These are phyloP conservation scores for Dactylonectria macrodidyma DNA, from an alignment of 2,329 filamentous ascomycete genomes.

Conservation along the genomic window DNA sequence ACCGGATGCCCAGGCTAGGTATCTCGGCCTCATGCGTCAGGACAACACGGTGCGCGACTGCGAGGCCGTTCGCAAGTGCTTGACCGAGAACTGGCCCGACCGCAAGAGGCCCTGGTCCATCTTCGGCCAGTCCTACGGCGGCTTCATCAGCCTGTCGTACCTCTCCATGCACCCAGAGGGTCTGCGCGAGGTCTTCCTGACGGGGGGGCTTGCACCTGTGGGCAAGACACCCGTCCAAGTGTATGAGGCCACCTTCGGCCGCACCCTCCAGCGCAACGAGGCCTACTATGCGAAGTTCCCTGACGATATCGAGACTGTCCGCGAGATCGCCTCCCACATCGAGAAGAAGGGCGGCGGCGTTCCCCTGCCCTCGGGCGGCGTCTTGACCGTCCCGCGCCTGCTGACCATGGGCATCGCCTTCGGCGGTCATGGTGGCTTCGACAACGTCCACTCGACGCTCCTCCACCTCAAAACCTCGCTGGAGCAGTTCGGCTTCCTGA, in stretches of 20 bases:
- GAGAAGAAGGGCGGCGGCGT: constrained; percentile 68
- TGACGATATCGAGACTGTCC: constrained; percentile 80
- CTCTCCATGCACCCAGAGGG: constrained; percentile 85
- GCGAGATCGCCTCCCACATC: constrained; percentile 76
- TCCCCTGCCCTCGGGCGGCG: constrained; percentile 79
- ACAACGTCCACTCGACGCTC: constrained; percentile 81
- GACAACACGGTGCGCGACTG: constrained; percentile 92
- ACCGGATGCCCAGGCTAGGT: constrained; percentile 79
- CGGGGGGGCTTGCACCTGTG: constrained; percentile 86
- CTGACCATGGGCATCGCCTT: constrained; percentile 84
- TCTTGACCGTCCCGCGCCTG: constrained; percentile 80
- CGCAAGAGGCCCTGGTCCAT: constrained; percentile 86
- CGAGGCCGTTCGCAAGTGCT: constrained; percentile 84
- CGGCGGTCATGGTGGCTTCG: constrained; percentile 84
- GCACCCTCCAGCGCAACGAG: constrained; percentile 79
- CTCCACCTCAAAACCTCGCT: constrained; percentile 81
- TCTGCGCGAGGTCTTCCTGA: constrained; percentile 86
- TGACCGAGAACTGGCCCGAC: constrained; percentile 79
- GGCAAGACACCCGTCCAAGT: constrained; percentile 80
- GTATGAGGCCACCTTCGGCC: constrained; percentile 80
- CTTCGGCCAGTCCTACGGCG: constrained; percentile 93
- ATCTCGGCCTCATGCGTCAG: constrained; percentile 88
- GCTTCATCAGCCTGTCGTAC: constrained; percentile 88
- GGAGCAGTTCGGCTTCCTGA: constrained; percentile 82
- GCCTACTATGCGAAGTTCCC: constrained; percentile 90